phyloP scores from a whole-genome alignment of 164 flowering plant genomes.

The Vitis amurensis region DNA sequence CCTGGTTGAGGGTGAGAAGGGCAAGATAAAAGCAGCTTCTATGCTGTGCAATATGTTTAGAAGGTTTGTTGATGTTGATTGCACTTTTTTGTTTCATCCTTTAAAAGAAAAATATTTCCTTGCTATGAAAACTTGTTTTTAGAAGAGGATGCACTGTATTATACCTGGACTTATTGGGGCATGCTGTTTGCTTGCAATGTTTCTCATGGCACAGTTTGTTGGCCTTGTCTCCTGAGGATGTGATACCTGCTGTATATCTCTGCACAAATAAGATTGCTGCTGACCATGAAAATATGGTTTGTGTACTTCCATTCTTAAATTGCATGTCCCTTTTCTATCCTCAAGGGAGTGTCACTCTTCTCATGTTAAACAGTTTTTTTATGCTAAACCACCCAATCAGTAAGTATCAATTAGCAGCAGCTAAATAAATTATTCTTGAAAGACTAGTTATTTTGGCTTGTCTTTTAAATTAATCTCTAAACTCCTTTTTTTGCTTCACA shows the following conservation, averaged over 20 bases:
- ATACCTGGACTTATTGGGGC: background rate
- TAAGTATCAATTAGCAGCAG: background rate
- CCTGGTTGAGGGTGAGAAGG: conserved; percentile 72
- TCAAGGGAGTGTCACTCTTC: background rate
- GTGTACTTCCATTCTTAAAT: conserved; percentile 14
- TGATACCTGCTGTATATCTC: conserved; percentile 83
- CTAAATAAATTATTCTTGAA: background rate
- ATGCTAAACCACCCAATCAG: background rate
- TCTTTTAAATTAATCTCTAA: background rate
- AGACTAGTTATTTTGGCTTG: background rate
- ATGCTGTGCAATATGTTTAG: conserved; percentile 96
- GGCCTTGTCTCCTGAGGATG: conserved; percentile 81
- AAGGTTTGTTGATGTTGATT: conserved; percentile 49
- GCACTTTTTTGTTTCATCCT: background rate
- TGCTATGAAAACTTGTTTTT: background rate
- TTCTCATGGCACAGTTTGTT: conserved; percentile 56
- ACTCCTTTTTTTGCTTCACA: background rate
- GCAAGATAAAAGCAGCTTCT: conserved; percentile 77
- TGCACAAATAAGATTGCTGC: conserved; percentile 91
- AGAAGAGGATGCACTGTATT: background rate
- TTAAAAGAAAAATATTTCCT: background rate
- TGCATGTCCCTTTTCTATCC: background rate
- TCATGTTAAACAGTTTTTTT: background rate
- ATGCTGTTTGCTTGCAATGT: conserved; percentile 6
- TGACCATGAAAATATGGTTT: conserved; percentile 83